A percentile compares a stretch with the other conserved stretches of the same genome.
These are phyloP conservation scores for Lenwebbia sp. DNA, from an alignment of 345 rosid genomes.

Conservation along the genomic window DNA sequence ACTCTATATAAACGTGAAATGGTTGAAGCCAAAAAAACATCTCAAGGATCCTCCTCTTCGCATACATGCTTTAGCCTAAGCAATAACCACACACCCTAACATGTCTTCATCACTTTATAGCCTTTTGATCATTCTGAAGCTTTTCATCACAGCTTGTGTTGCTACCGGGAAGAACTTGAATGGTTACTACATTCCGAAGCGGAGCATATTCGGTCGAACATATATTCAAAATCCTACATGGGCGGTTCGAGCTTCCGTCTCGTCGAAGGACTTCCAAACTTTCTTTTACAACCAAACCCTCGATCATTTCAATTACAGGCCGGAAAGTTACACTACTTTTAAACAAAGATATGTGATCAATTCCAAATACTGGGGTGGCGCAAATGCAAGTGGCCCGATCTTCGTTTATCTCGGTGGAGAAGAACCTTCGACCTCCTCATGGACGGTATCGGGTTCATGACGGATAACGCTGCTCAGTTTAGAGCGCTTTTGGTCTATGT, in stretches of 20 bases:
- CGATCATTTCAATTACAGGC: constrained; percentile 44
- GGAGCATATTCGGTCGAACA: neutral
- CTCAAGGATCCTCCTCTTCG: neutral
- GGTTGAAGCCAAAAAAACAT: neutral
- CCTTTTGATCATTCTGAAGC: neutral
- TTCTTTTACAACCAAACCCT: constrained; percentile 27
- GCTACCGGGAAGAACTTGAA: neutral
- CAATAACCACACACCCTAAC: neutral
- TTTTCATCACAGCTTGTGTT: neutral
- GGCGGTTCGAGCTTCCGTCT: neutral
- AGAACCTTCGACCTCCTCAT: constrained; percentile 14
- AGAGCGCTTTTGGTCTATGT: constrained; percentile 28
- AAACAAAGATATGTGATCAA: constrained; percentile 32
- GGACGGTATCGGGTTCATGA: constrained; percentile 8
- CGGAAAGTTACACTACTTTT: constrained; percentile 36
- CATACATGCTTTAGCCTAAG: neutral
- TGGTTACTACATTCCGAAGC: neutral
- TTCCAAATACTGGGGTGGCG: constrained; percentile 43
- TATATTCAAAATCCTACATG: neutral
- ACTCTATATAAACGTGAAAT: neutral
- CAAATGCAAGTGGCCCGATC: constrained; percentile 31
- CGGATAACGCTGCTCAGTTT: constrained; percentile 21
- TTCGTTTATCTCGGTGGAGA: constrained; percentile 36
- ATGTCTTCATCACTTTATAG: neutral
- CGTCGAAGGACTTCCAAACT: constrained; percentile 6